Evolutionary conservation across 2,329 filamentous ascomycete genomes (phyloP).

Genomic region (Diaporthe caulivora): DNA sequence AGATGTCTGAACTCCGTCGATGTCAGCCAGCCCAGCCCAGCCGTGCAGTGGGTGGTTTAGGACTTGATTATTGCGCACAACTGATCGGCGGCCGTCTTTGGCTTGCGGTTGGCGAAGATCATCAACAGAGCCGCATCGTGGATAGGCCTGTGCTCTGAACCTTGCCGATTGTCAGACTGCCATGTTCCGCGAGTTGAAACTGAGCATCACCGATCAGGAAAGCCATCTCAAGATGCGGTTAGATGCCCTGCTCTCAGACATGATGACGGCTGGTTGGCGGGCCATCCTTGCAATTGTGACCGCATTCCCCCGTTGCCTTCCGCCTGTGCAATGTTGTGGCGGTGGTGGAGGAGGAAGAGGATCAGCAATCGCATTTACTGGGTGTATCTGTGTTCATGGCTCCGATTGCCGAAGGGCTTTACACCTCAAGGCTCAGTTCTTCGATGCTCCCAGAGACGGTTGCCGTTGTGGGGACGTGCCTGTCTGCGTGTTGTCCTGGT

Average conservation of each 20-base stretch:
- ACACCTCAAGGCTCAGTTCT: neutral
- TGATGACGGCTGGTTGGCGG: constrained; percentile 31
- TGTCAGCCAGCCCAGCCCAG: constrained; percentile 24
- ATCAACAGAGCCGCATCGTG: constrained; percentile 39
- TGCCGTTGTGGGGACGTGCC: neutral
- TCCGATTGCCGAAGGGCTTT: neutral
- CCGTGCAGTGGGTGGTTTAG: neutral
- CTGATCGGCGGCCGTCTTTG: constrained; percentile 24
- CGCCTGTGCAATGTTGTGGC: neutral
- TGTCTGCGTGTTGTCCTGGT: neutral
- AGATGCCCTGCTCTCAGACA: constrained; percentile 32
- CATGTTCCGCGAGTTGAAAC: constrained; percentile 32
- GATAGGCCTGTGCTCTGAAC: constrained; percentile 27
- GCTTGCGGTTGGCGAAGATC: constrained; percentile 30
- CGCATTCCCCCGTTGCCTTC: constrained; percentile 6
- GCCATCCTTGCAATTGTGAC: constrained; percentile 22
- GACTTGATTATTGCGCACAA: constrained; percentile 12
- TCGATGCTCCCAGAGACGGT: neutral
- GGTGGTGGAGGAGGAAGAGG: neutral
- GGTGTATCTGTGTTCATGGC: neutral
- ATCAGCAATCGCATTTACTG: neutral
- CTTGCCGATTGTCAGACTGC: constrained; percentile 24
- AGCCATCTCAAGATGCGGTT: constrained; percentile 28
- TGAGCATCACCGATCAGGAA: constrained; percentile 33
- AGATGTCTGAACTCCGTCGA: constrained; percentile 25